These are phyloP conservation scores for Tarenaya hassleriana DNA, from an alignment of 345 rosid species.

Conservation along the genomic window DNA sequence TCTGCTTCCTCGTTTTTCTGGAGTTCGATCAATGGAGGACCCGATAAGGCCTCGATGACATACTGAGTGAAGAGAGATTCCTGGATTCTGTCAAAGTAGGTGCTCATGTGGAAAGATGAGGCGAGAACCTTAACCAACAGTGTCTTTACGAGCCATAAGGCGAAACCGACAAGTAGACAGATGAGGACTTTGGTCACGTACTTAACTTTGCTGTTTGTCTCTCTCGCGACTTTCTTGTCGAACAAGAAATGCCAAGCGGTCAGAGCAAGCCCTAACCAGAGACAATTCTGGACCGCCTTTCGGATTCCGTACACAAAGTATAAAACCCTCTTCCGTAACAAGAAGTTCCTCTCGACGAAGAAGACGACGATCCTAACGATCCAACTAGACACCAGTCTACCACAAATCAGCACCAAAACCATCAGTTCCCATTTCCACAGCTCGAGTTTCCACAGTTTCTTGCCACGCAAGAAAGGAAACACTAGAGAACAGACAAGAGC, in stretches of 20 bases:
- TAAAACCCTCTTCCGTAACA: conserved; percentile 54
- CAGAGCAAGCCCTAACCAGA: conserved; percentile 65
- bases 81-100: conserved; percentile 69
- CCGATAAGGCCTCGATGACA: conserved; percentile 56
- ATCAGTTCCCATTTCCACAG: conserved; percentile 71
- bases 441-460: conserved; percentile 33
- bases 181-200: conserved; percentile 47
- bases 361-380: conserved; percentile 47
- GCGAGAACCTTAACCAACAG: conserved; percentile 63
- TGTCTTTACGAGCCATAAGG: conserved; percentile 62
- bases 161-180: conserved; percentile 47
- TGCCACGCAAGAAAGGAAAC: conserved; percentile 28
- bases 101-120: conserved; percentile 61
- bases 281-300: conserved; percentile 57
- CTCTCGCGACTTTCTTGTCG: conserved; percentile 40
- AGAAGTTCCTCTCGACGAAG: conserved; percentile 59
- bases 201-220: conserved; percentile 23
- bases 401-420: conserved; percentile 60
- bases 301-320: conserved; percentile 66
- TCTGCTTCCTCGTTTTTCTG: conserved; percentile 42
- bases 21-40: conserved; percentile 58
- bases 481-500: conserved; percentile 38
- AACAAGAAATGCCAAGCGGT: conserved; percentile 60
- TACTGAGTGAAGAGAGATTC: conserved; percentile 62
- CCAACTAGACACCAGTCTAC: conserved; percentile 69